These are phyloP conservation scores for Paraconiothyrium sp. DNA, from an alignment of 2,329 filamentous ascomycete genomes.

Conservation along the genomic window DNA sequence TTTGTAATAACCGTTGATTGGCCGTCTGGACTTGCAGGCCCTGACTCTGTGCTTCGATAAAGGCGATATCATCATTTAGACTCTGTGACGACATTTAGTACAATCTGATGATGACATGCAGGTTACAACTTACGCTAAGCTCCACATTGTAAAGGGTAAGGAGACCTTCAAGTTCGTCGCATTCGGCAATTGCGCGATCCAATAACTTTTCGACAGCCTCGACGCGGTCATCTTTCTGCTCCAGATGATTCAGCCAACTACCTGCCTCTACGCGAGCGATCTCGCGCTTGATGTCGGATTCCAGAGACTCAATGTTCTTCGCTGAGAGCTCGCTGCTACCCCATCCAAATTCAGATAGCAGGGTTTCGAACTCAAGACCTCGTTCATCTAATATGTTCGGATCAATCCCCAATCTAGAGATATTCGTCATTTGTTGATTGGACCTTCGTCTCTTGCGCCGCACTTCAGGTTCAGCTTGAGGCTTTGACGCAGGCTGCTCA, in stretches of 20 bases:
- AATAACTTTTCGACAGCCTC: slow-evolving; percentile 86
- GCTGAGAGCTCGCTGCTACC: slow-evolving; percentile 78
- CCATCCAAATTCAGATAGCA: slow-evolving; percentile 90
- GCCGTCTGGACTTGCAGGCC: slow-evolving; percentile 96
- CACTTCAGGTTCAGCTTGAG: slow-evolving; percentile 54
- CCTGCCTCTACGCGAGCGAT: slow-evolving; percentile 91
- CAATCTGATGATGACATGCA: slow-evolving; percentile 20
- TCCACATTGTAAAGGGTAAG: slow-evolving; percentile 95
- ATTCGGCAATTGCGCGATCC: slow-evolving; percentile 90
- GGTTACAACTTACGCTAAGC: slow-evolving; percentile 72
- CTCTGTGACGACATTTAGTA: slow-evolving; percentile 66
- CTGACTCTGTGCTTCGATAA: slow-evolving; percentile 96
- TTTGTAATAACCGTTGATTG: slow-evolving; percentile 93
- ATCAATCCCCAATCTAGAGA: slow-evolving; percentile 81
- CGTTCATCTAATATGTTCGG: slow-evolving; percentile 77
- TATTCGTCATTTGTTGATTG: slow-evolving; percentile 81
- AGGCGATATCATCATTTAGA: slow-evolving; percentile 92
- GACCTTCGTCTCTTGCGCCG: slow-evolving; percentile 70
- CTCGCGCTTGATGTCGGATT: slow-evolving; percentile 84
- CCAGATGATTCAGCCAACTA: slow-evolving; percentile 83
- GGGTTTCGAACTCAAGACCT: slow-evolving; percentile 81
- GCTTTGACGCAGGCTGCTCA: slow-evolving; percentile 34
- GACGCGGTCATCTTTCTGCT: slow-evolving; percentile 90
- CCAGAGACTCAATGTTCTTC: slow-evolving; percentile 81
- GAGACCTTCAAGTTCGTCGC: slow-evolving; percentile 93